These are phyloP conservation scores for Biscogniauxia mediterranea DNA, from an alignment of 2,329 filamentous ascomycete genomes.

Conservation along the genomic window DNA sequence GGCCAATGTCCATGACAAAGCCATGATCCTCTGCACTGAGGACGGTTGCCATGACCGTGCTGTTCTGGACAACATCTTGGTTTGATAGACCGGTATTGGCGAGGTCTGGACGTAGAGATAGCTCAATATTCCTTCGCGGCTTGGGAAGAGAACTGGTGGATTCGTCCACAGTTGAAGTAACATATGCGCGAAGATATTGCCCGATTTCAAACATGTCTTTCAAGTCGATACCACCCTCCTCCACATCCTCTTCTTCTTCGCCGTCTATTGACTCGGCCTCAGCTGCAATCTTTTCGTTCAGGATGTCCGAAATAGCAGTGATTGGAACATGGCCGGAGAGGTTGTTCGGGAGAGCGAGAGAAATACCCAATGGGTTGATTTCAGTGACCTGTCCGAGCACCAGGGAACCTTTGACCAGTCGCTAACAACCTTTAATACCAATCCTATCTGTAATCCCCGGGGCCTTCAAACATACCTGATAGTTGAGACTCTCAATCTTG, in stretches of 20 bases:
- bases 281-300: constrained; percentile 75
- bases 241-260: constrained; percentile 44
- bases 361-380: constrained; percentile 76
- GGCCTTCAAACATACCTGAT: constrained; percentile 62
- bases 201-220: constrained; percentile 75
- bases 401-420: constrained; percentile 78
- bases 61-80: constrained; percentile 71
- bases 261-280: constrained; percentile 58
- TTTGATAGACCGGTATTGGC: constrained; percentile 73
- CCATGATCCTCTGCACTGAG: constrained; percentile 94
- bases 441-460: constrained; percentile 13
- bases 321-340: constrained; percentile 85
- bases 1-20: constrained; percentile 85
- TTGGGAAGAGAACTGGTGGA: constrained; percentile 52
- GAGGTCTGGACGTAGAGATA: constrained; percentile 77
- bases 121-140: constrained; percentile 77
- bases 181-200: constrained; percentile 83
- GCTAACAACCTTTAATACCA: constrained; percentile 64
- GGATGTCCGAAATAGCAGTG: constrained; percentile 80
- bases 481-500: constrained; percentile 83
- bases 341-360: constrained; percentile 87
- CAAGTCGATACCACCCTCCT: constrained; percentile 65
- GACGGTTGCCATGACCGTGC: constrained; percentile 83
- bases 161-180: constrained; percentile 74
- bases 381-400: constrained; percentile 83